These are phyloP conservation scores for Carex pumila DNA, from an alignment of 176 grass and related monocot species.

Conservation along the genomic window DNA sequence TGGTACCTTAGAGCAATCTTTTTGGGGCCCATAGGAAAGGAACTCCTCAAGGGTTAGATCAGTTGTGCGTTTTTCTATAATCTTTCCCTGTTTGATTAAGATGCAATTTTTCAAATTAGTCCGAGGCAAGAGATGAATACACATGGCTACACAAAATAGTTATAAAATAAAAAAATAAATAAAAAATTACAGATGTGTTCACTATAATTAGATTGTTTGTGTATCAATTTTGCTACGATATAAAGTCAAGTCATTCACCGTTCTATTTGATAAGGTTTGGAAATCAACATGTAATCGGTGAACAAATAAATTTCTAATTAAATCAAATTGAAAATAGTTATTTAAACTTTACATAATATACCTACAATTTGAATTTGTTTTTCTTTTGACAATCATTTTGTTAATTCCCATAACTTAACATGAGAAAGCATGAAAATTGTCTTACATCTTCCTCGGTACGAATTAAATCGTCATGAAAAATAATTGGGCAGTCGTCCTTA, in stretches of 20 bases:
- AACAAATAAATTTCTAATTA: neutral
- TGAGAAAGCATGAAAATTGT: neutral
- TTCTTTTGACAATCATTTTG: neutral
- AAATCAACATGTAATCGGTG: neutral
- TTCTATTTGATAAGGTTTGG: neutral
- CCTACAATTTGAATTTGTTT: neutral
- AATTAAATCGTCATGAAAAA: constrained; percentile 90
- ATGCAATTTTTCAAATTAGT: neutral
- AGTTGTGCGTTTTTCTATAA: constrained; percentile 45
- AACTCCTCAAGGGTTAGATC: constrained; percentile 68
- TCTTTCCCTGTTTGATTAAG: constrained; percentile 42
- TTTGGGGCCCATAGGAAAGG: constrained; percentile 66
- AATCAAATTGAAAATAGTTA: neutral
- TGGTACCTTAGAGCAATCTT: constrained; percentile 47
- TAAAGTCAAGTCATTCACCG: neutral
- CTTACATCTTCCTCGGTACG: constrained; percentile 62
- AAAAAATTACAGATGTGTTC: neutral
- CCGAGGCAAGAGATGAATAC: neutral
- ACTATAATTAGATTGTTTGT: neutral
- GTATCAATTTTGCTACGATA: neutral
- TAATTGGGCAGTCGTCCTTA: constrained; percentile 56
- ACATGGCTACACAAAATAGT: neutral
- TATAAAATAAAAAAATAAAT: neutral
- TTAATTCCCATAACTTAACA: neutral
- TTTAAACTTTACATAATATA: neutral